Conservation (phyloP, 306 rosid genomes). For the Castanea crenata region DNA sequence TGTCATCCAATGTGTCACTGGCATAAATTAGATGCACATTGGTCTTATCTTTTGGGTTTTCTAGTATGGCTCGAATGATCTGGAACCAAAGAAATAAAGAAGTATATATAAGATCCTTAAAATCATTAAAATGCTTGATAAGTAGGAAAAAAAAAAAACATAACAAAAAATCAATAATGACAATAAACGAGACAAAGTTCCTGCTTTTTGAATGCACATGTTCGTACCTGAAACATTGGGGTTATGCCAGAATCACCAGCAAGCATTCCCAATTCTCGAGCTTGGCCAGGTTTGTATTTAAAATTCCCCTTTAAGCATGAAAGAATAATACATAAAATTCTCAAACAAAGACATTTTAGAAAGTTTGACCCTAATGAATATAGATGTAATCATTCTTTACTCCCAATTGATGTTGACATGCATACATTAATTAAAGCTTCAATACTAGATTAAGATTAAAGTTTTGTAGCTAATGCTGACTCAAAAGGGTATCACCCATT, state of each 20-base stretch:
- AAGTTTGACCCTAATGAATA: background rate
- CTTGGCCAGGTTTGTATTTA: slow-evolving; percentile 64
- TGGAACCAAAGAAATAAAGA: slow-evolving; percentile 1
- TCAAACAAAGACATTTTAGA: background rate
- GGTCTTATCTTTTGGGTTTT: slow-evolving; percentile 65
- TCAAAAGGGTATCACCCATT: background rate
- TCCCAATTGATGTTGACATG: background rate
- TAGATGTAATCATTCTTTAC: background rate
- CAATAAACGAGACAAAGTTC: background rate
- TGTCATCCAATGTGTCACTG: slow-evolving; percentile 64
- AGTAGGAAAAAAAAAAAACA: background rate
- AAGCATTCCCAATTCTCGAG: slow-evolving; percentile 64
- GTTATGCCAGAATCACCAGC: slow-evolving; percentile 51
- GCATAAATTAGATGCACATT: slow-evolving; percentile 58
- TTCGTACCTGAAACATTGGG: slow-evolving; percentile 68
- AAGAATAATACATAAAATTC: background rate
- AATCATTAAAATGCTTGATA: background rate
- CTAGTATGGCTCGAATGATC: slow-evolving; percentile 67
- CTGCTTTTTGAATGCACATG: background rate
- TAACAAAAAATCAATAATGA: too few relatives aligned
- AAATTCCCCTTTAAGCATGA: slow-evolving; percentile 54
- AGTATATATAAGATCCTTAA: background rate
- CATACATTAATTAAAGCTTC: background rate
- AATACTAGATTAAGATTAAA: background rate
- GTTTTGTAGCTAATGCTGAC: background rate